Evolutionary conservation across 116 monocot genomes (phyloP).

Genomic region (Cymodocea nodosa): DNA sequence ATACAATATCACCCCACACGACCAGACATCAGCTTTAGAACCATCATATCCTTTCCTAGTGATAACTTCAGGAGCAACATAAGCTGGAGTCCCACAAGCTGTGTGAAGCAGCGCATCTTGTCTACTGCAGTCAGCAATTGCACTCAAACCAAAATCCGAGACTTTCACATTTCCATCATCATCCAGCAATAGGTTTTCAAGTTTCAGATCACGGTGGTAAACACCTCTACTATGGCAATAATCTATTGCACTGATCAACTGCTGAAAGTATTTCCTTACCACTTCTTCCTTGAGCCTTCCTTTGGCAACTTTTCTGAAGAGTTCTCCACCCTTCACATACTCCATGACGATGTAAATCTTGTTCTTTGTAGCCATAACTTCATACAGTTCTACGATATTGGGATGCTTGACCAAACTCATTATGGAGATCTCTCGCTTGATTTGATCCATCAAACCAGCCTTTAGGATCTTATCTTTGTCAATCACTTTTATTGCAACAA

Average conservation of each 20-base stretch:
- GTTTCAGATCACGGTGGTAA: slow-evolving; percentile 82
- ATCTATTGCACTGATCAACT: slow-evolving; percentile 56
- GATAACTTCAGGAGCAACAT: slow-evolving; percentile 47
- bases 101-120: slow-evolving; percentile 45
- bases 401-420: slow-evolving; percentile 69
- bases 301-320: slow-evolving; percentile 54
- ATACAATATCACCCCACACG: slow-evolving; percentile 59
- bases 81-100: slow-evolving; percentile 48
- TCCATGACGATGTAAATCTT: slow-evolving; percentile 91
- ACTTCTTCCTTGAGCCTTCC: slow-evolving; percentile 53
- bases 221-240: slow-evolving; percentile 78
- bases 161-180: slow-evolving; percentile 67
- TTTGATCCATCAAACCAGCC: slow-evolving; percentile 43
- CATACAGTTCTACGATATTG: slow-evolving; percentile 64
- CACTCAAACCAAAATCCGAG: slow-evolving; percentile 69
- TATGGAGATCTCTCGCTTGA: slow-evolving; percentile 64
- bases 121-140: slow-evolving; percentile 26
- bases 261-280: slow-evolving; percentile 62
- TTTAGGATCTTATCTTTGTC: slow-evolving; percentile 59
- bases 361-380: slow-evolving; percentile 75
- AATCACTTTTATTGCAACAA: slow-evolving; percentile 59
- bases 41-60: slow-evolving; percentile 42
- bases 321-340: slow-evolving; percentile 71
- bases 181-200: slow-evolving; percentile 72
- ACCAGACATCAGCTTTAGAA: slow-evolving; percentile 63